Evolutionary conservation across 176 grass and related monocot species (phyloP), one percentile per base, ranked within the genome.

Genomic region (Oryza meridionalis): DNA sequence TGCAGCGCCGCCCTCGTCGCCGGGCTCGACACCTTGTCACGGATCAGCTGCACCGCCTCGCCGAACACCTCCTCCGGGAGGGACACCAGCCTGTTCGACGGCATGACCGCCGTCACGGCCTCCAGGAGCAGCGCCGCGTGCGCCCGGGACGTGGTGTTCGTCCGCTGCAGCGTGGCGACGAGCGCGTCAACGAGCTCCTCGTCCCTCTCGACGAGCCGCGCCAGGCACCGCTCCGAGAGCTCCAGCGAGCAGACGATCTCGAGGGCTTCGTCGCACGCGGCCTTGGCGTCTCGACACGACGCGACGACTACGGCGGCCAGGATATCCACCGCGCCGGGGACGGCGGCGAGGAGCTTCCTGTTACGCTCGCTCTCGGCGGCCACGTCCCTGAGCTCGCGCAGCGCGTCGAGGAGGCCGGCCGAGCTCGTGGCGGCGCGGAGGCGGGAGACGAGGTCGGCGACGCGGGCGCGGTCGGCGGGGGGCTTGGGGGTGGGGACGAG

Each of bases 1-100:
- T 81, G 87, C 45, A 98, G 81, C 6, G 89, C 91, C 0, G 93
- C 80, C 90, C 85, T 93, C 7, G 80, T 80, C 6, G 88, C 70
- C 62, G 67, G 17, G n/a, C 14, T 72, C 7, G 86, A 87, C 0
- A 83, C 65, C 37, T n/a, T 32, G 43, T 85, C 89, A 7, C 75
- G 72, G 19, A 98, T 67, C 24, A 90, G 63, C 32, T 83, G 90
- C 22, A 88, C 80, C 4, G 70, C 13, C 66, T 85, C 96, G 2
- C 11, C 43, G 71, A 98, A 81, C 44, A 78, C 77, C 65, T 90
- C 45, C 19, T 87, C 61, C 12, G 75, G 64, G 38, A 87, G 80
- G 11, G 50, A 74, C 16, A 21, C 75, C 85, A 90, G 44, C 65
- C 42, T 76, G 19, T 19, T 69, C 1, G 87, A 37, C 7, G 85